Base-by-base conservation (phyloP, 2,329 filamentous ascomycete genomes). In the Talaromyces rugulosus region DNA sequence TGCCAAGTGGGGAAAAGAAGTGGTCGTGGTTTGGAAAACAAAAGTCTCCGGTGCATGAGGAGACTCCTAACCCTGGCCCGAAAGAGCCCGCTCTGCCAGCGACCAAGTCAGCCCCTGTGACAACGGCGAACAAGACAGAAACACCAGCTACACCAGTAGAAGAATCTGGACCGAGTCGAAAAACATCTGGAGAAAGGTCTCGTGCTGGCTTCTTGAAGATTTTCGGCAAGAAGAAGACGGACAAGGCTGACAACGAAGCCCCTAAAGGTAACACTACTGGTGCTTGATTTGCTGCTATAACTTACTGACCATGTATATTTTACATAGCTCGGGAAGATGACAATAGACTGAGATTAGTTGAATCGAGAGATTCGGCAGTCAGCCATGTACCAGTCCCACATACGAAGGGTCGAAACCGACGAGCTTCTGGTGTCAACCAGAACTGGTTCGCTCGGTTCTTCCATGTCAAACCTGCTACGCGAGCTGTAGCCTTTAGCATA, bases 371-470 rank as follows among this genome's bases (percentile, higher is more conserved):
- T 14, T 42, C 56, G 30, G 56, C 42, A 16, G 40, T 52, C 23
- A 56, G 40, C 23, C 52, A 59, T 33, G 61, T 59, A 33, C 57
- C 61, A 23, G 47, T 56, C 12, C 44, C 56, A 5, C 40, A 52
- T 50, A 52, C 75, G 33, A 88, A 42, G 11, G 58, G 55, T 23
- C 55, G 31, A 9, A 58, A 18, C 42, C 61, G 30, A 47, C 34
- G 58, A 40, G 34, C 34, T 1, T 63, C 58, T 11, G 58, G 58
- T 28, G 61, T 58, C 12, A 63, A 87, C 71, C 88, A 92, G 70
- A 96, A 89, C 68, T 97, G 94, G 93, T 85, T 98, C 59, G 89
- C 91, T 33, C 89, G 91, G 16, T 86, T 98, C 53, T 91, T 98
- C 79, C 87, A 92, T 60, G 89, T 97, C 71, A 96, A 95, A 73